A percentile compares a stretch with the other conserved stretches of the same genome.
These are phyloP conservation scores for Phylloporus sp. DNA, from an alignment of 768 basidiomycete genomes.

Conservation along the genomic window DNA sequence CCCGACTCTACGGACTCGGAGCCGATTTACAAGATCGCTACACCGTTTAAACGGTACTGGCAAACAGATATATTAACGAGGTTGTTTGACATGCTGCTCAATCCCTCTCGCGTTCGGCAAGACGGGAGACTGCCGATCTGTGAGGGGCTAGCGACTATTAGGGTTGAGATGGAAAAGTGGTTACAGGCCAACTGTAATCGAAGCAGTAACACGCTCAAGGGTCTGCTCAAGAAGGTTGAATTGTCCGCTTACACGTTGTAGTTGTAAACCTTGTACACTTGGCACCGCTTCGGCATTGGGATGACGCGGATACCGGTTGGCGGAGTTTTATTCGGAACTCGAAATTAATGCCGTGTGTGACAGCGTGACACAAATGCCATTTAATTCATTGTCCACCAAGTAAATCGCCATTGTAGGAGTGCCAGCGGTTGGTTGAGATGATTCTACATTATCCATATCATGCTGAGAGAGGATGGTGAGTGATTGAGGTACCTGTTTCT, in stretches of 20 bases:
- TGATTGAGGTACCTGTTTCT: neutral
- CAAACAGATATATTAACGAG: conserved; percentile 82
- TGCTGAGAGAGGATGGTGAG: neutral
- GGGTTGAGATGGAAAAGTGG: conserved; percentile 86
- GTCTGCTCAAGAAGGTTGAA: conserved; percentile 79
- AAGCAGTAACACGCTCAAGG: conserved; percentile 75
- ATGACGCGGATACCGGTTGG: neutral
- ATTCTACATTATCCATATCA: neutral
- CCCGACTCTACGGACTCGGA: conserved; percentile 30
- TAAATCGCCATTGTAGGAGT: neutral
- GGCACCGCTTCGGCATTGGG: neutral
- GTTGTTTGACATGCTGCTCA: conserved; percentile 83
- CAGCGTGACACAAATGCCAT: neutral
- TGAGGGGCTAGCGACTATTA: conserved; percentile 58
- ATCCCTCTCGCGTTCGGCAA: conserved; percentile 59
- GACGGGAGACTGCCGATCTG: conserved; percentile 68
- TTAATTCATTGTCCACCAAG: neutral
- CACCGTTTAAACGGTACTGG: conserved; percentile 93
- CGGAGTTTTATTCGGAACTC: neutral
- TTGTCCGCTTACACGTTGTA: conserved; percentile 39
- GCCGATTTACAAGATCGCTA: conserved; percentile 58
- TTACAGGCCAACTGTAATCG: conserved; percentile 83
- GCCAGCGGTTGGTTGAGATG: neutral
- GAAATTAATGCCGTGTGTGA: neutral
- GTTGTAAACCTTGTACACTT: neutral